These are phyloP conservation scores for Penicillium vulpinum DNA, from an alignment of 2,329 filamentous ascomycete genomes.

Conservation along the genomic window DNA sequence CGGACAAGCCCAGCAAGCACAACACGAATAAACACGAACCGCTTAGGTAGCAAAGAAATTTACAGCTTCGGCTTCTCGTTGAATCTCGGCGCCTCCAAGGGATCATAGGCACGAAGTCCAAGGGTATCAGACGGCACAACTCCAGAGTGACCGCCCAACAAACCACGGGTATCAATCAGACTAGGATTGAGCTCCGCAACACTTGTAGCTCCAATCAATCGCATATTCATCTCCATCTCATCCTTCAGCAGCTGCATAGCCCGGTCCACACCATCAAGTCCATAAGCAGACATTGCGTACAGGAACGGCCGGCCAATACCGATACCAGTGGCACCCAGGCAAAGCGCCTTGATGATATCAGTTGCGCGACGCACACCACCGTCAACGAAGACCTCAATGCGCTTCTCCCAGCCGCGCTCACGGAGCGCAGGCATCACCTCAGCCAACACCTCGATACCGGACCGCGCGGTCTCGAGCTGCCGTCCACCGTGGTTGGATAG, in stretches of 20 bases:
- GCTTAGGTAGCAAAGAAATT: not conserved
- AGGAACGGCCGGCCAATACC: slow-evolving; percentile 94
- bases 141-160: slow-evolving; percentile 60
- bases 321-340: slow-evolving; percentile 85
- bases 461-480: slow-evolving; percentile 88
- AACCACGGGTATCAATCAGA: slow-evolving; percentile 73
- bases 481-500: slow-evolving; percentile 94
- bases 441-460: slow-evolving; percentile 83
- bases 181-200: slow-evolving; percentile 77
- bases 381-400: slow-evolving; percentile 86
- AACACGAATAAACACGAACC: not conserved
- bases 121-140: slow-evolving; percentile 63
- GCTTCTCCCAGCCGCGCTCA: slow-evolving; percentile 68
- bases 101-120: slow-evolving; percentile 58
- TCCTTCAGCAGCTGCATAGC: slow-evolving; percentile 93
- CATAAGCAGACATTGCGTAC: slow-evolving; percentile 94
- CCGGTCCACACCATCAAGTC: slow-evolving; percentile 79
- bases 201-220: slow-evolving; percentile 76
- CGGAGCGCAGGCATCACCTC: slow-evolving; percentile 89
- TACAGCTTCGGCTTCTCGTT: slow-evolving; percentile 52
- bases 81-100: slow-evolving; percentile 50
- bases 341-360: slow-evolving; percentile 93
- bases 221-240: slow-evolving; percentile 99
- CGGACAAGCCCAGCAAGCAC: not conserved
- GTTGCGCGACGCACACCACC: slow-evolving; percentile 87